Conservation (phyloP, 306 rosid genomes). For the Lathyrus oleraceus region DNA sequence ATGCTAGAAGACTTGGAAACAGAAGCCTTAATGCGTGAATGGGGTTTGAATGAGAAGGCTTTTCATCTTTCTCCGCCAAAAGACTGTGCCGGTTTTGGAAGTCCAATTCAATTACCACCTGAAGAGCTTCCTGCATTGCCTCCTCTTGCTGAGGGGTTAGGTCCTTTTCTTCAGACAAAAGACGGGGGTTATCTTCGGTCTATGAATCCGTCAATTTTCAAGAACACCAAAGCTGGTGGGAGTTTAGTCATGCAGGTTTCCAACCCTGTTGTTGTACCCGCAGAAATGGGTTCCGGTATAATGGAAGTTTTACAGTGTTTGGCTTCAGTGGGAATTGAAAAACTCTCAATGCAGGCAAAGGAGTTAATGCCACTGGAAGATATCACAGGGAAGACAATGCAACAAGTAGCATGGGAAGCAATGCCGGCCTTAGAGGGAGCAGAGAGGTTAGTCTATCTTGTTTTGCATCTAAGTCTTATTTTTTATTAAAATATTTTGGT, state of each 20-base stretch:
- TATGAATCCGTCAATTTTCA: conserved; percentile 78
- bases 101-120: conserved; percentile 56
- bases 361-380: conserved; percentile 97
- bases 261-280: conserved; percentile 94
- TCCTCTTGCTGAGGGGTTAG: conserved; percentile 75
- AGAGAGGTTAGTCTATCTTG: conserved; percentile 60
- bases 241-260: conserved; percentile 95
- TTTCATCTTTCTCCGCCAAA: conserved; percentile 75
- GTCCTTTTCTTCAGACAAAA: conserved; percentile 85
- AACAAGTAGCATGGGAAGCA: conserved; percentile 93
- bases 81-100: conserved; percentile 61
- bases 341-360: conserved; percentile 96
- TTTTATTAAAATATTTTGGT: too few relatives aligned
- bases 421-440: conserved; percentile 65
- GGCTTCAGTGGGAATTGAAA: conserved; percentile 93
- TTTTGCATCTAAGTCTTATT: conserved; percentile 21
- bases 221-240: conserved; percentile 69
- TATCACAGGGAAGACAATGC: conserved; percentile 93
- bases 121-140: conserved; percentile 42
- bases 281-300: conserved; percentile 95
- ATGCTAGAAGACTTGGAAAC: conserved; percentile 80
- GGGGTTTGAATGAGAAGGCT: conserved; percentile 83
- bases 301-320: conserved; percentile 78
- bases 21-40: conserved; percentile 77
- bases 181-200: conserved; percentile 86